Conservation (phyloP, 2,329 filamentous ascomycete genomes). For the Trichoderma atroviride region DNA sequence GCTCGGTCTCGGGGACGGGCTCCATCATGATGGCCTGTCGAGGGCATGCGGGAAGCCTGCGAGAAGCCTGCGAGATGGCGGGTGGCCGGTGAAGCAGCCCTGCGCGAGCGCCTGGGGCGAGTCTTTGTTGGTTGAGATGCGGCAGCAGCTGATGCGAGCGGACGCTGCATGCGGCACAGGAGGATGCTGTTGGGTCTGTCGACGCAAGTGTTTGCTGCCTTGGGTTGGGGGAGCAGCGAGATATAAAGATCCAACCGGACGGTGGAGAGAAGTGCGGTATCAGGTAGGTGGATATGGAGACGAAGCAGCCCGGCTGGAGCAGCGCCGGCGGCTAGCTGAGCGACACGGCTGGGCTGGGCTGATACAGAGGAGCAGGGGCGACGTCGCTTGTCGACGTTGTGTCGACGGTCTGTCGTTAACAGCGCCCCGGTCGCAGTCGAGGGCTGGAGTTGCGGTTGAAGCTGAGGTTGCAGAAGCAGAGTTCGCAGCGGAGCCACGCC, state of each 20-base stretch:
- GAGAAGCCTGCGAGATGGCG: background rate
- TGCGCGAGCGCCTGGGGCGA: background rate
- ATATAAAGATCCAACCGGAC: background rate
- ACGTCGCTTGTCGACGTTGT: background rate
- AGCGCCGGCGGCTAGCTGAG: background rate
- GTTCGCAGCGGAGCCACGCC: constrained; percentile 13
- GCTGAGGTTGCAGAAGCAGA: background rate
- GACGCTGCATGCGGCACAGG: background rate
- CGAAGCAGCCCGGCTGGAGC: constrained; percentile 1
- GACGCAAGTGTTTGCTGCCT: background rate
- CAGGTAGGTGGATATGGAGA: constrained; percentile 21
- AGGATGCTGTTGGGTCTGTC: background rate
- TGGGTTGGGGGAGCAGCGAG: background rate
- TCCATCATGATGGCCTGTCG: constrained; percentile 53
- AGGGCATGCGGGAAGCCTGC: constrained; percentile 16
- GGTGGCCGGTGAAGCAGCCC: background rate
- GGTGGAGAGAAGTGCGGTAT: constrained; percentile 22
- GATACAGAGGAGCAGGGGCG: background rate
- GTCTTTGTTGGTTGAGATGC: background rate
- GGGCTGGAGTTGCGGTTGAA: background rate
- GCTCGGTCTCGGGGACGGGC: constrained; percentile 68
- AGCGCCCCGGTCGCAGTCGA: background rate
- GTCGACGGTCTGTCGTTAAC: too few species aligned
- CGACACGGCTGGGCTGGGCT: background rate
- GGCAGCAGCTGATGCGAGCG: background rate